Percentiles rank a stretch among this genome's conserved stretches.
Evolutionary conservation across 2,329 filamentous ascomycete species (phyloP).

Genomic region (Davidsoniella virescens): DNA sequence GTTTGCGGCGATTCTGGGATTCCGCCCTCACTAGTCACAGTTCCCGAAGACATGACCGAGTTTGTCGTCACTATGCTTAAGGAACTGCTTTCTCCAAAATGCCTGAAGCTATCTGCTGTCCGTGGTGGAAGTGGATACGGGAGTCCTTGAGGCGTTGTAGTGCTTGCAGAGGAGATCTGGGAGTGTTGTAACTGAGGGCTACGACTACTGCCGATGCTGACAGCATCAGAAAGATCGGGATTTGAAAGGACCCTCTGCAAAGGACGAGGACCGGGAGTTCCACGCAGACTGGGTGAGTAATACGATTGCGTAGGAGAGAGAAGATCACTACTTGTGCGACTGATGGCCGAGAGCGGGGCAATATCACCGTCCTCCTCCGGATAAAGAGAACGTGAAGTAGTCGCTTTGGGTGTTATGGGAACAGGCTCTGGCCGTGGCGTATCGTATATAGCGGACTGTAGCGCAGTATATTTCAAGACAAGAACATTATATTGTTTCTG

Average conservation of each 20-base stretch:
- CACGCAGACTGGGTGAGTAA: neutral
- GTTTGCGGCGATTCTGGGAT: slow-evolving; percentile 18
- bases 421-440: slow-evolving; percentile 5
- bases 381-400: neutral
- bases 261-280: slow-evolving; percentile 22
- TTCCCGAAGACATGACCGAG: neutral
- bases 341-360: slow-evolving; percentile 16
- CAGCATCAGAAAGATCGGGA: slow-evolving; percentile 26
- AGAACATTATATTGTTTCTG: slow-evolving; percentile 35
- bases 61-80: too few relatives aligned
- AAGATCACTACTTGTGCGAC: neutral
- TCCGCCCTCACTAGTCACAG: neutral
- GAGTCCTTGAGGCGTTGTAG: too few relatives aligned
- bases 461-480: slow-evolving; percentile 33
- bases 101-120: slow-evolving; percentile 8
- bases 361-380: slow-evolving; percentile 14
- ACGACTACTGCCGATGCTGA: slow-evolving; percentile 14
- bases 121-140: neutral
- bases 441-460: slow-evolving; percentile 33
- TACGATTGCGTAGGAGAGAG: slow-evolving; percentile 2
- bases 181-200: neutral
- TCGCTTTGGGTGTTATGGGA: neutral
- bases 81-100: neutral
- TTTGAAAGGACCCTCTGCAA: slow-evolving; percentile 29
- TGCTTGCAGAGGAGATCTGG: neutral